Percentiles rank a stretch among this genome's conserved stretches.
Evolutionary conservation across 2,329 filamentous ascomycete species (phyloP).

Genomic region (Pseudopithomyces chartarum): DNA sequence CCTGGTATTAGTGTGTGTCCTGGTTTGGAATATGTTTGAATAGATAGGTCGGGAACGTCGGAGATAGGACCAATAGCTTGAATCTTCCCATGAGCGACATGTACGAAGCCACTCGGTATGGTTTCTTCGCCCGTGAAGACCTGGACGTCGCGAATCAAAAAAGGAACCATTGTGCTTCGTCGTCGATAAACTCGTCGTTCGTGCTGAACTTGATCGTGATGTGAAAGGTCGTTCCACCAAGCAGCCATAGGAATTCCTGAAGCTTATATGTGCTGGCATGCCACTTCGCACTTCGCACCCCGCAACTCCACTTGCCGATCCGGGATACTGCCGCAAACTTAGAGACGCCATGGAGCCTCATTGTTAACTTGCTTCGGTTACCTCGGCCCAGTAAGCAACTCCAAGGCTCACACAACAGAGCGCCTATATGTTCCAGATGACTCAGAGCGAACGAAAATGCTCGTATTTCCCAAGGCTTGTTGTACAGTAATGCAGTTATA

Average conservation of each 20-base stretch:
- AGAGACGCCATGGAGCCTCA: not conserved
- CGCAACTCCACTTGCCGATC: not conserved
- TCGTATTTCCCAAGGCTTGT: no score
- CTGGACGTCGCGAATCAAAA: conserved; percentile 50
- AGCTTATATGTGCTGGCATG: not conserved
- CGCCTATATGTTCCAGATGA: no score
- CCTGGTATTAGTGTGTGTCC: conserved; percentile 56
- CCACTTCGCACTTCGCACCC: not conserved
- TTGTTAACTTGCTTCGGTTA: not conserved
- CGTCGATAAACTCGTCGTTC: no score
- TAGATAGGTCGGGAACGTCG: conserved; percentile 16
- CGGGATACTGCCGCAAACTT: not conserved
- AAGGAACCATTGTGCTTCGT: conserved; percentile 34
- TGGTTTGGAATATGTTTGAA: conserved; percentile 48
- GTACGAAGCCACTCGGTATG: conserved; percentile 48
- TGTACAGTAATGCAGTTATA: no score
- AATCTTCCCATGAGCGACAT: conserved; percentile 51
- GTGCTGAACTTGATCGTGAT: no score
- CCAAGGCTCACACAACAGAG: not conserved
- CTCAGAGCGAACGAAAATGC: no score
- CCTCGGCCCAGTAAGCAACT: not conserved
- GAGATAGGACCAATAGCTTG: conserved; percentile 30
- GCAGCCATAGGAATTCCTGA: not conserved
- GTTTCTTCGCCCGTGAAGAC: conserved; percentile 54
- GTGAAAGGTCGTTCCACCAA: no score